Base-by-base conservation (phyloP, 2,329 filamentous ascomycete genomes). In the Aureobasidium subglaciale region DNA sequence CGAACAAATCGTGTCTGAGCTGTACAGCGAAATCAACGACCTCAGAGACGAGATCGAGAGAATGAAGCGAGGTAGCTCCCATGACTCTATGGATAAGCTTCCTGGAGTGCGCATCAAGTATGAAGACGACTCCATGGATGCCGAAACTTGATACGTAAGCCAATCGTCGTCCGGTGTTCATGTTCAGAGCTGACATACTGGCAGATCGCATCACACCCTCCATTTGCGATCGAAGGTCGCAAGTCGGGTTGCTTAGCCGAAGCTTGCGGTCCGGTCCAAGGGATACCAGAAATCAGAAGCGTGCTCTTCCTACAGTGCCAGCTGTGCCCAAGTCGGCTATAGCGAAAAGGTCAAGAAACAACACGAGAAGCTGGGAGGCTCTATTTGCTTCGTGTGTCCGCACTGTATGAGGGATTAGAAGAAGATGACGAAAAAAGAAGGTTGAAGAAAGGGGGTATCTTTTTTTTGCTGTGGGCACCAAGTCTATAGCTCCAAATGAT, bases 401-500 rank as follows among this genome's bases (percentile, higher is more conserved):
- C 16, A 5, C 15, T 22, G 27, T 42, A 15, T 32, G 27, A 16
- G 16, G 22, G 25, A n/a, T n/a, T 13, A 27, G n/a, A 13, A 30
- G 5, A 20, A n/a, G n/a, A n/a, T n/a, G 25, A 30, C 6, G 25
- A 22, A 25, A 24, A 15, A 32, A 35, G 30, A 3, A 40, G 11
- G 5, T 2, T 4, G 11, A 52, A 8, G 18, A 13, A 48, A 35
- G n/a, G 43, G 41, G 43, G 43, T 48, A 48, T 48, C 32, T 50
- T 25, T 16, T 13, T 13, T 50, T 18, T 25, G n/a, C 43, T 48
- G 13, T 48, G 30, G 4, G 43, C 30, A 34, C 43, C 43, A 48
- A 48, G 29, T 48, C 43, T 48, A 48, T 35, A 35, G 20, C 20
- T 37, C 38, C 20, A 15, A 50, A 49, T 27, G n/a, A n/a, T n/a